Conservation (phyloP, 495 filamentous ascomycete species). For the Penicillium desertorum region DNA sequence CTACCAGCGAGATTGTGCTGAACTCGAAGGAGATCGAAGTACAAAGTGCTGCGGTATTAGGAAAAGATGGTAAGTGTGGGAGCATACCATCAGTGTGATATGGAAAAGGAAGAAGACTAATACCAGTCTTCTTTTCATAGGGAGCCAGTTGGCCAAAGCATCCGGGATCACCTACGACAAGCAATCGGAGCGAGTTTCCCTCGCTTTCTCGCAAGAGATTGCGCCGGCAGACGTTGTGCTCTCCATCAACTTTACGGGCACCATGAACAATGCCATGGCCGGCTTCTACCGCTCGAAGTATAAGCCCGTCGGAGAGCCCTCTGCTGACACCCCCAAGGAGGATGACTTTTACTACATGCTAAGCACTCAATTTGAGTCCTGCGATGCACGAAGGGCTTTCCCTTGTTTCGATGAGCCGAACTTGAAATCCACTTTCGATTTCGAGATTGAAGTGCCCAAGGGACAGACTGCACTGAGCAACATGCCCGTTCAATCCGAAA, state of each 20-base stretch:
- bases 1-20: constrained; percentile 68
- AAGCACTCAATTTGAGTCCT: constrained; percentile 95
- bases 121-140: constrained; percentile 18
- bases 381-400: constrained; percentile 90
- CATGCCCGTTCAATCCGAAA: constrained; percentile 77
- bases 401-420: constrained; percentile 99
- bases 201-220: constrained; percentile 69
- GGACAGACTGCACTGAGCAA: constrained; percentile 88
- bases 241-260: constrained; percentile 75
- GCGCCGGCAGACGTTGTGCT: constrained; percentile 60
- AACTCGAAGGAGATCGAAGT: constrained; percentile 58
- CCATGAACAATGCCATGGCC: constrained; percentile 91
- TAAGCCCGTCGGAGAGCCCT: constrained; percentile 69
- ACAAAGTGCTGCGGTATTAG: constrained; percentile 35
- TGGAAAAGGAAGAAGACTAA: constrained; percentile 10
- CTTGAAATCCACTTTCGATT: constrained; percentile 91
- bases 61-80: constrained; percentile 32
- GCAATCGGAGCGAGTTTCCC: constrained; percentile 71
- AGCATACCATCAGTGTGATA: background rate
- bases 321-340: constrained; percentile 72
- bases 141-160: constrained; percentile 51
- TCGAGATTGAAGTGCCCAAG: constrained; percentile 84
- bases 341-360: constrained; percentile 87
- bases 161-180: constrained; percentile 73
- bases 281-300: constrained; percentile 97